Conservation (phyloP, 768 basidiomycete species). For the Termitomyces titanicus region DNA sequence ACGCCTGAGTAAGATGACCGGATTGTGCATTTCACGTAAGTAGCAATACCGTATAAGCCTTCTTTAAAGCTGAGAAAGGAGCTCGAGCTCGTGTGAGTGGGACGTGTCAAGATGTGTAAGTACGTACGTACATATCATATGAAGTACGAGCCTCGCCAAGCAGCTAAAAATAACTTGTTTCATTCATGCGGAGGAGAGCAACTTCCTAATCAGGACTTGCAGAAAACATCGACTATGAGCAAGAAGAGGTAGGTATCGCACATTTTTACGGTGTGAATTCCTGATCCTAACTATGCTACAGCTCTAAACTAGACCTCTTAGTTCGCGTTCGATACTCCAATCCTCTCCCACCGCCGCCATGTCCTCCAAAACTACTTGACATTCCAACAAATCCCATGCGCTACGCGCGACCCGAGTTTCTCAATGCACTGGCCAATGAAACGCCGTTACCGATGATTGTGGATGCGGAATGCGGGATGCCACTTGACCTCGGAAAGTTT, state of each 20-base stretch:
- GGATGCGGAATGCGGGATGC: constrained; percentile 97
- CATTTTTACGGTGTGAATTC: background rate
- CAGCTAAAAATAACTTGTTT: background rate
- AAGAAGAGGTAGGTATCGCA: constrained; percentile 19
- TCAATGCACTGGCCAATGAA: constrained; percentile 76
- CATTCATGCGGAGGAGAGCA: no score
- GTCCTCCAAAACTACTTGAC: constrained; percentile 91
- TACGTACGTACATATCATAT: no score
- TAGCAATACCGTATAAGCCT: no score
- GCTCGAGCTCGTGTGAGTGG: no score
- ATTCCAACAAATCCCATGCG: constrained; percentile 89
- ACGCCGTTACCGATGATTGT: constrained; percentile 92
- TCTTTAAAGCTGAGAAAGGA: no score
- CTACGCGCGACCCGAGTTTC: constrained; percentile 83
- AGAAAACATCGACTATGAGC: constrained; percentile 15
- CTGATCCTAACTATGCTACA: constrained; percentile 10
- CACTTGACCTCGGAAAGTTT: constrained; percentile 81
- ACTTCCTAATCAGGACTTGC: no score
- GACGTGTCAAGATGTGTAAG: no score
- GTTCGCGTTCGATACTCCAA: constrained; percentile 93
- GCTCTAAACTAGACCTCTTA: constrained; percentile 81
- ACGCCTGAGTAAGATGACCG: background rate
- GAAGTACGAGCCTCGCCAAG: no score
- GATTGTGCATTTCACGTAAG: background rate
- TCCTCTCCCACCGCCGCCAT: constrained; percentile 93